phyloP scores from a whole-genome alignment of 2,329 filamentous ascomycete genomes.

The Sarocladiaceae sp. region DNA sequence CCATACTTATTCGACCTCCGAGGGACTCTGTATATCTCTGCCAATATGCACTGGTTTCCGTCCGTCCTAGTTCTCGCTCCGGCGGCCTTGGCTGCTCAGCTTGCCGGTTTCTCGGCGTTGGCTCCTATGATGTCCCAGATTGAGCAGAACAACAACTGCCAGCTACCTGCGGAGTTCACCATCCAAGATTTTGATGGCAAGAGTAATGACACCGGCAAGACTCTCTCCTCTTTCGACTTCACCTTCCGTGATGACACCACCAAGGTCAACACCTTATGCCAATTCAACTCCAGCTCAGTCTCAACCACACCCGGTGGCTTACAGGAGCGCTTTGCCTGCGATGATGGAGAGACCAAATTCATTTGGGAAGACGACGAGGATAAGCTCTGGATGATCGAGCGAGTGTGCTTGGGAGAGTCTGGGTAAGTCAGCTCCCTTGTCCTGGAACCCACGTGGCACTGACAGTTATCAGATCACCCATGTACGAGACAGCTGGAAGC shows the following conservation, averaged over 20 bases:
- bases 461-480: constrained; percentile 9
- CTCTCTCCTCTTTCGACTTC: constrained; percentile 32
- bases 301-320: constrained; percentile 26
- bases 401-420: constrained; percentile 32
- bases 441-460: neutral
- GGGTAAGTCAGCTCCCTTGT: constrained; percentile 27
- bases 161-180: constrained; percentile 33
- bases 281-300: constrained; percentile 37
- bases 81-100: neutral
- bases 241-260: constrained; percentile 36
- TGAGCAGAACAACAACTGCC: constrained; percentile 24
- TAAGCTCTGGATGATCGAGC: constrained; percentile 40
- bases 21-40: neutral
- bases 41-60: neutral
- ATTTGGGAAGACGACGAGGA: constrained; percentile 28
- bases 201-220: constrained; percentile 28
- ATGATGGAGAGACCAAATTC: constrained; percentile 36
- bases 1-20: neutral
- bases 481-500: constrained; percentile 16
- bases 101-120: neutral
- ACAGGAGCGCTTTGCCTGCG: constrained; percentile 37
- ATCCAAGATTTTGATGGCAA: constrained; percentile 32
- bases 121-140: neutral
- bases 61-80: neutral
- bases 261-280: constrained; percentile 35